These are phyloP conservation scores for Barnettozyma hawaiiensis DNA, from an alignment of 1,139 yeast species.

Conservation along the genomic window DNA sequence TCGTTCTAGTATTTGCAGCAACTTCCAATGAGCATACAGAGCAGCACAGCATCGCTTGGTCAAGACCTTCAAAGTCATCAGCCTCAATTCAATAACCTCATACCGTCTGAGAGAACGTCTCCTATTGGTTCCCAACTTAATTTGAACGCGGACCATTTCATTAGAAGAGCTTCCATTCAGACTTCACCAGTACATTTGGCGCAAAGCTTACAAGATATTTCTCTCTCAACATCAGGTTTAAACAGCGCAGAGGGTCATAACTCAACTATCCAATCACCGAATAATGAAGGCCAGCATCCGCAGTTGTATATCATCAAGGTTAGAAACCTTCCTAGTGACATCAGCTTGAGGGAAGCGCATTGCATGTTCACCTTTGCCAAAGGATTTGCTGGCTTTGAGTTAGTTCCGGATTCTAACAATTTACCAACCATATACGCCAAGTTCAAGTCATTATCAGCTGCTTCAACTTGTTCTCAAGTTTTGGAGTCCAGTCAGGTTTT, in stretches of 20 bases:
- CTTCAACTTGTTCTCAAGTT: constrained; percentile 63
- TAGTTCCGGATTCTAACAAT: constrained; percentile 28
- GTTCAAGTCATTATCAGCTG: constrained; percentile 59
- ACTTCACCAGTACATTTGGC: constrained; percentile 21
- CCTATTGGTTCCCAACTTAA: constrained; percentile 19
- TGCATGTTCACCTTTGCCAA: constrained; percentile 74
- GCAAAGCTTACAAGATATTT: constrained; percentile 15
- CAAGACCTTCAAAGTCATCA: constrained; percentile 8
- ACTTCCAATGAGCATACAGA: constrained; percentile 9
- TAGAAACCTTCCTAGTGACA: constrained; percentile 65
- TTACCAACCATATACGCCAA: constrained; percentile 47
- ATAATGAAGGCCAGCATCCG: constrained; percentile 12
- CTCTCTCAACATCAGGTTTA: constrained; percentile 10
- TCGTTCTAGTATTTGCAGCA: background rate
- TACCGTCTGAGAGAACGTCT: constrained; percentile 15
- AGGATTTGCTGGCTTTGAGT: constrained; percentile 63
- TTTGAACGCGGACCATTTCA: constrained; percentile 16
- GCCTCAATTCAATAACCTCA: constrained; percentile 5
- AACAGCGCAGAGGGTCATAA: constrained; percentile 14
- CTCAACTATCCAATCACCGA: constrained; percentile 19
- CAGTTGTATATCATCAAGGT: constrained; percentile 30
- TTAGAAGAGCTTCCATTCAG: constrained; percentile 19
- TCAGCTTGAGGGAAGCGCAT: constrained; percentile 69
- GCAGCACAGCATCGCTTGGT: constrained; percentile 4
- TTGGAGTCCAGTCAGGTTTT: constrained; percentile 61